Conservation (phyloP, 2,329 filamentous ascomycete genomes). For the Sclerotinia trifoliorum region DNA sequence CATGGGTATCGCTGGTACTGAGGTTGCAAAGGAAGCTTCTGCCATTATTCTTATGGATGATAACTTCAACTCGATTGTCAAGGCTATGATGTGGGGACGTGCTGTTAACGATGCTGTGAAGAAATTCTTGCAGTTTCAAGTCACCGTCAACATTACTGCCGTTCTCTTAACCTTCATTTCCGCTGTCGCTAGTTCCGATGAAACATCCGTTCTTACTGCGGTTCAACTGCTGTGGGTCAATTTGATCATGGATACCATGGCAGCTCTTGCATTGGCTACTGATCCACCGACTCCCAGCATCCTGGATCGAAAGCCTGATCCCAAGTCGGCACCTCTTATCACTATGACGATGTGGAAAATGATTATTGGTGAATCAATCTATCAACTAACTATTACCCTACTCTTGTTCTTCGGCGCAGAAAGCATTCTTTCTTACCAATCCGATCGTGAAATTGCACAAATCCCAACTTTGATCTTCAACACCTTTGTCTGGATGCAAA, state of each 20-base stretch:
- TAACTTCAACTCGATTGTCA: slow-evolving; percentile 62
- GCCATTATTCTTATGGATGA: slow-evolving; percentile 63
- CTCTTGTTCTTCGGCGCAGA: slow-evolving; percentile 75
- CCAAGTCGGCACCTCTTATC: slow-evolving; percentile 73
- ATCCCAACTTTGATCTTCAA: slow-evolving; percentile 90
- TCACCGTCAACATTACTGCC: slow-evolving; percentile 77
- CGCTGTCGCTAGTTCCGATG: slow-evolving; percentile 61
- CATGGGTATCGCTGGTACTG: slow-evolving; percentile 66
- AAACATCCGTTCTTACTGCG: slow-evolving; percentile 70
- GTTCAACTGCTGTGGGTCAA: slow-evolving; percentile 83
- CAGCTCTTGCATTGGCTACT: slow-evolving; percentile 72
- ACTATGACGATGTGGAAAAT: slow-evolving; percentile 98
- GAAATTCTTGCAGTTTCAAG: slow-evolving; percentile 57
- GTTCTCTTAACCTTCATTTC: slow-evolving; percentile 76
- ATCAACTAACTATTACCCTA: slow-evolving; percentile 77
- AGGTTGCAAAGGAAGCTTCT: slow-evolving; percentile 62
- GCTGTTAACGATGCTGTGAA: slow-evolving; percentile 55
- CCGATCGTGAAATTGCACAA: slow-evolving; percentile 48
- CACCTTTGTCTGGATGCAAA: slow-evolving; percentile 99
- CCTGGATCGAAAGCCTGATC: slow-evolving; percentile 70
- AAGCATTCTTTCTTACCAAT: slow-evolving; percentile 58
- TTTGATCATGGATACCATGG: slow-evolving; percentile 82
- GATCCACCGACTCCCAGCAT: slow-evolving; percentile 69
- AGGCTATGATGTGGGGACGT: slow-evolving; percentile 60
- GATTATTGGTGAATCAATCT: slow-evolving; percentile 90